phyloP scores from a whole-genome alignment of 1,139 yeast species.

The Taiozyma sp. region DNA sequence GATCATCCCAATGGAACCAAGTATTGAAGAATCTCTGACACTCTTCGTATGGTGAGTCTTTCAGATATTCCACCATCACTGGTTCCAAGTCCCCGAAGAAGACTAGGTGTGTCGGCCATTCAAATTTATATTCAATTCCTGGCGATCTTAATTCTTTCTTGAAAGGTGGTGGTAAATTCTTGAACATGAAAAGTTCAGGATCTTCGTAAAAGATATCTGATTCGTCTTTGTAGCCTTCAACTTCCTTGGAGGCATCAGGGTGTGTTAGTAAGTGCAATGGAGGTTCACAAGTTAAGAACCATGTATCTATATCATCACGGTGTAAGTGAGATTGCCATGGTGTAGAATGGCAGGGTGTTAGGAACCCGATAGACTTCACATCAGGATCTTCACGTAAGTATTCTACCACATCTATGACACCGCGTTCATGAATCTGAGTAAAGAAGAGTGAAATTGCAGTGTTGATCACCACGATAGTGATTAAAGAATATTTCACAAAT shows the following conservation, averaged over 20 bases:
- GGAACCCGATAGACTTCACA: conserved; percentile 59
- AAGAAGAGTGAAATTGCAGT: conserved; percentile 46
- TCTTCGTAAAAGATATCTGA: conserved; percentile 79
- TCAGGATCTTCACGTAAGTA: conserved; percentile 41
- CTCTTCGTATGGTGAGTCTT: conserved; percentile 41
- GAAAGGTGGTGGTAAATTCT: conserved; percentile 36
- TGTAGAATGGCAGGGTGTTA: conserved; percentile 96
- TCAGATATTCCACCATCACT: conserved; percentile 35
- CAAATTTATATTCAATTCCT: conserved; percentile 31
- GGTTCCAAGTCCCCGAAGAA: conserved; percentile 63
- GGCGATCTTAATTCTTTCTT: conserved; percentile 22
- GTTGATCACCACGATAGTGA: conserved; percentile 35
- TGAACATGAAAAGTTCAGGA: conserved; percentile 48
- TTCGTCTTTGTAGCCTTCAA: conserved; percentile 66
- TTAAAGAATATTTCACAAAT: conserved; percentile 6
- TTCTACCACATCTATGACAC: conserved; percentile 67
- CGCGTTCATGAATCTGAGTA: conserved; percentile 72
- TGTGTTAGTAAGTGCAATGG: conserved; percentile 46
- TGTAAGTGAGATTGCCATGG: conserved; percentile 92
- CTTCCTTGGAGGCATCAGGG: conserved; percentile 14
- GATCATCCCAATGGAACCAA: conserved; percentile 79
- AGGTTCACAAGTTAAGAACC: conserved; percentile 93
- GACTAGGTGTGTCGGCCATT: conserved; percentile 72
- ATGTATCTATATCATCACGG: conserved; percentile 43
- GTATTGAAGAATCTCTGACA: conserved; percentile 66